Evolutionary conservation across 1,139 yeast species (phyloP).

Genomic region (Lodderomyces parapsilosis): DNA sequence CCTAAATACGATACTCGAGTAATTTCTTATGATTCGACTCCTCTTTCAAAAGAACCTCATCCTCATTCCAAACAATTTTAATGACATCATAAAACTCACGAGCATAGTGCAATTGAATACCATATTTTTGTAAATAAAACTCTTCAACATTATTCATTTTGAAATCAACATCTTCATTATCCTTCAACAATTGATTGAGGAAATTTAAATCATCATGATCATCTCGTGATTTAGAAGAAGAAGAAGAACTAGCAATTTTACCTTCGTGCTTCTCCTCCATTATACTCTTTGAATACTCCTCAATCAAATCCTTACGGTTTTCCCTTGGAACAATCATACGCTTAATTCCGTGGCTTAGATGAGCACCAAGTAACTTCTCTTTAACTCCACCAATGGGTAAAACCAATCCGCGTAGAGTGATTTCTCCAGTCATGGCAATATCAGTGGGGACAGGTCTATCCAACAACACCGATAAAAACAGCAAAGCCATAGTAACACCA

Average conservation of each 20-base stretch:
- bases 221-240: not conserved
- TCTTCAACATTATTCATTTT: conserved; percentile 45
- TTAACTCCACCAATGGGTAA: conserved; percentile 89
- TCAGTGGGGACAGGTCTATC: conserved; percentile 64
- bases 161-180: conserved; percentile 30
- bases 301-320: conserved; percentile 70
- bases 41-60: conserved; percentile 33
- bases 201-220: conserved; percentile 12
- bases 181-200: conserved; percentile 37
- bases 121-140: conserved; percentile 49
- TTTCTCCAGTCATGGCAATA: conserved; percentile 93
- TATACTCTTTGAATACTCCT: conserved; percentile 42
- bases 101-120: conserved; percentile 62
- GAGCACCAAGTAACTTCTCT: conserved; percentile 85
- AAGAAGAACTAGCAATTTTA: not conserved
- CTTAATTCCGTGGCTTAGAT: conserved; percentile 54
- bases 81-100: conserved; percentile 79
- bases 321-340: conserved; percentile 68
- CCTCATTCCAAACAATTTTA: conserved; percentile 62
- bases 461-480: conserved; percentile 69
- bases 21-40: conserved; percentile 28
- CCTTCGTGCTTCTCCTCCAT: not conserved
- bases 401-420: conserved; percentile 81
- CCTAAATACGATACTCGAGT: conserved; percentile 38
- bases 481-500: conserved; percentile 85